Evolutionary conservation across 192 early-diverging fungal species (phyloP).

Genomic region (Geosiphon pyriformis): DNA sequence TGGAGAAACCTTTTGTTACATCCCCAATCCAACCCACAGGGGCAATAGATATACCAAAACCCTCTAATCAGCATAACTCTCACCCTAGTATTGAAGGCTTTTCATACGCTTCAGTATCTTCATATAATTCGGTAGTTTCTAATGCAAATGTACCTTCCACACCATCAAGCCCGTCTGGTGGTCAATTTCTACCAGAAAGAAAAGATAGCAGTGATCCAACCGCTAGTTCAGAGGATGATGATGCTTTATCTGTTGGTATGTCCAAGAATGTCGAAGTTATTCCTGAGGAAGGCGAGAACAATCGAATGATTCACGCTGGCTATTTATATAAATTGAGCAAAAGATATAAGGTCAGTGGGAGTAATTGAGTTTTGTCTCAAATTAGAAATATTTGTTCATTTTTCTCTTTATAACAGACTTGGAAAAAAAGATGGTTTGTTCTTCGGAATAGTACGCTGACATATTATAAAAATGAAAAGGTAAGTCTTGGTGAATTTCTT

Average conservation of each 20-base stretch:
- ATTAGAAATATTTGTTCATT: not conserved
- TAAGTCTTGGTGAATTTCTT: constrained; percentile 18
- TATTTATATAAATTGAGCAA: constrained; percentile 49
- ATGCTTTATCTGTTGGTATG: not conserved
- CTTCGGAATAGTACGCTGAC: constrained; percentile 47
- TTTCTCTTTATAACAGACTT: constrained; percentile 32
- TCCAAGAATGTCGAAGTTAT: not conserved
- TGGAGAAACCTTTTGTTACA: not conserved
- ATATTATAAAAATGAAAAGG: constrained; percentile 59
- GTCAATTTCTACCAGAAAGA: constrained; percentile 12
- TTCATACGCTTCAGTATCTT: not conserved
- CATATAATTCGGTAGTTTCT: constrained; percentile 5
- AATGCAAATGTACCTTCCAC: not conserved
- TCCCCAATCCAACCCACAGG: not conserved
- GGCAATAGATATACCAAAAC: constrained; percentile 10
- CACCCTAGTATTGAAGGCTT: not conserved
- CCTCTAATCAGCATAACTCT: not conserved
- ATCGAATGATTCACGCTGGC: constrained; percentile 36
- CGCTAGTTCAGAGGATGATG: constrained; percentile 17
- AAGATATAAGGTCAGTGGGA: constrained; percentile 40
- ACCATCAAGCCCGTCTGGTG: constrained; percentile 13
- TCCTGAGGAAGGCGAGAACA: not conserved
- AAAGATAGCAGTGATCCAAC: constrained; percentile 17
- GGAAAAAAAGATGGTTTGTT: constrained; percentile 64
- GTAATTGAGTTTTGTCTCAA: not conserved